phyloP scores from a whole-genome alignment of 106 monocot species.

The Iris macrosiphon region DNA sequence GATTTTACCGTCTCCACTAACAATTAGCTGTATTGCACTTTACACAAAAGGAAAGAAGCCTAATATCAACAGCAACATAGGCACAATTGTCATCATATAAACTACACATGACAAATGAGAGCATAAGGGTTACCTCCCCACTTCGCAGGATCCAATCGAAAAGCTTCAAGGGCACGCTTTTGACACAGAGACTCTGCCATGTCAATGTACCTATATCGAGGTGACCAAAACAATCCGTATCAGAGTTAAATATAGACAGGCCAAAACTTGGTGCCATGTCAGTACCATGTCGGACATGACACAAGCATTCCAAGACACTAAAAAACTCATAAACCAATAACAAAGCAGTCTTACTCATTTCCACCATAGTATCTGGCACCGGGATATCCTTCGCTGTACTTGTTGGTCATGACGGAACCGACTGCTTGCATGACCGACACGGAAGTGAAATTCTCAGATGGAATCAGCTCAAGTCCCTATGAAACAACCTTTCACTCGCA shows the following conservation, averaged over 20 bases:
- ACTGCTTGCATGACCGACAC: constrained; percentile 98
- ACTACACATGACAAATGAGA: too few relatives aligned
- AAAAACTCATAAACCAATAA: not conserved
- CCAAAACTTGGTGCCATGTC: not conserved
- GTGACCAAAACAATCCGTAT: not conserved
- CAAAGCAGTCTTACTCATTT: constrained; percentile 68
- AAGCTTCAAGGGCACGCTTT: constrained; percentile 91
- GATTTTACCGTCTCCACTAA: too few relatives aligned
- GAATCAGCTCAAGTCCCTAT: constrained; percentile 93
- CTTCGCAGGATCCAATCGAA: constrained; percentile 76
- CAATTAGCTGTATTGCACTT: too few relatives aligned
- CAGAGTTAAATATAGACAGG: not conserved
- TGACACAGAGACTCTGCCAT: constrained; percentile 96
- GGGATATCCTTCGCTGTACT: constrained; percentile 99
- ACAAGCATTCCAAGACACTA: too few relatives aligned
- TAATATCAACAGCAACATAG: too few relatives aligned
- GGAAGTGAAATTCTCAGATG: constrained; percentile 95
- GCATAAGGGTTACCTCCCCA: constrained; percentile 82
- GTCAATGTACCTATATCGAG: constrained; percentile 71
- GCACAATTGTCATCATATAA: too few relatives aligned
- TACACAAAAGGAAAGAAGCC: too few relatives aligned
- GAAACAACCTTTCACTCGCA: not conserved
- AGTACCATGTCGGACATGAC: too few relatives aligned
- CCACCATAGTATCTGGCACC: constrained; percentile 99
- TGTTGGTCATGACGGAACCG: constrained; percentile 98